Base-by-base conservation (phyloP, 148 eudicot species). In the Rhododendron mucronatum region DNA sequence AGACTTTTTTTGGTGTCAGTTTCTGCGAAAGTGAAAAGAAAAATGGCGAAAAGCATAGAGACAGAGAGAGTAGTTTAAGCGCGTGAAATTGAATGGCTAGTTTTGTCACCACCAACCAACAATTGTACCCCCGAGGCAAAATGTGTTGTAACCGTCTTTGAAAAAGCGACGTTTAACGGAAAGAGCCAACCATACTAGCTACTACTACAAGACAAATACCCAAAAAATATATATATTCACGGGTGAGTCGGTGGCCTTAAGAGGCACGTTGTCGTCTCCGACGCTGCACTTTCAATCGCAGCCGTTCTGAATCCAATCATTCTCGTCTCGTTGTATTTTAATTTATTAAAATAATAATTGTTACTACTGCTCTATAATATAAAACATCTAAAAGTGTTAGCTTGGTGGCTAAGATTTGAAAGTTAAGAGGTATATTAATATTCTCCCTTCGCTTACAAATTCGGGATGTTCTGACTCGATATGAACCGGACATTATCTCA, bases 151-250 rank as follows among this genome's bases (percentile, higher is more conserved):
- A 30, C 76, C 76, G 76, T 71, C 76, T 28, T 71, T 14, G 76
- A 71, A 71, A 71, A 71, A 71, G 39, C 76, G 76, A 71, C 76
- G 76, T 71, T 71, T 71, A 71, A 71, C 76, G 9, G 76, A 71
- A 71, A 30, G 20, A 30, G 0, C 39, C 39, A 30, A 30, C 18
- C 18, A 21, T 9, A 8, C 73, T 55, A 16, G 21, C 6, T 9
- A n/a, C 6, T 9, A n/a, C 35, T 55, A 16, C 23, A 55, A 18
- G 61, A 55, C 61, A 65, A 61, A 6, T 61, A 61, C 61, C 16
- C 23, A 5, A 57, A 57, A 57, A 4, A 55, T 0, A 0, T 1
- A 7, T 28, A 65, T 3, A 65, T 65, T 65, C 33, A 65, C 14
- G 5, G 73, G 73, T 26, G 39, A 71, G 76, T 71, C 76, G 76